phyloP scores from a whole-genome alignment of 1,139 yeast species.

The Groenewaldozyma auringiensis region DNA sequence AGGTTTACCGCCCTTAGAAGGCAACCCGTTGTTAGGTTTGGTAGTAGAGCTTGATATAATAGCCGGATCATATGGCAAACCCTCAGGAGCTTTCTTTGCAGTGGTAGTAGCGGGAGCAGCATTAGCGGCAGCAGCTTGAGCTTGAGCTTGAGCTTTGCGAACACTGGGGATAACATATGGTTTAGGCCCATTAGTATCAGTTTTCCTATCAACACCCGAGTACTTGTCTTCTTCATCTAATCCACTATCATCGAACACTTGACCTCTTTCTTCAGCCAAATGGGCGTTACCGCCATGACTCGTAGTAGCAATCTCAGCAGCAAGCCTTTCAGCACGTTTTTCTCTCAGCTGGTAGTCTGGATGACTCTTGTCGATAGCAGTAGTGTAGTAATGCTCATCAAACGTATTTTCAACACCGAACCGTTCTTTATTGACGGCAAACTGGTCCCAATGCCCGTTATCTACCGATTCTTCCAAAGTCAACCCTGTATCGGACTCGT shows the following conservation, averaged over 20 bases:
- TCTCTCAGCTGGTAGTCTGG: slow-evolving; percentile 65
- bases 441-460: slow-evolving; percentile 73
- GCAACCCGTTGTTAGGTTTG: slow-evolving; percentile 13
- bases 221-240: slow-evolving; percentile 93
- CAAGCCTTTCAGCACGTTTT: slow-evolving; percentile 67
- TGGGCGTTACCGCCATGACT: slow-evolving; percentile 62
- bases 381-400: slow-evolving; percentile 87
- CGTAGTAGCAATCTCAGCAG: slow-evolving; percentile 72
- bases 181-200: slow-evolving; percentile 42
- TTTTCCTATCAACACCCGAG: slow-evolving; percentile 65
- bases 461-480: slow-evolving; percentile 34
- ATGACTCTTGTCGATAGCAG: slow-evolving; percentile 64
- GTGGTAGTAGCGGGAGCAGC: slow-evolving; percentile 14
- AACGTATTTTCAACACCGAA: slow-evolving; percentile 84
- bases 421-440: slow-evolving; percentile 76
- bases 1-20: neutral
- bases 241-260: slow-evolving; percentile 70
- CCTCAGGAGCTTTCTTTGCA: slow-evolving; percentile 10
- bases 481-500: slow-evolving; percentile 33
- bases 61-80: slow-evolving; percentile 54
- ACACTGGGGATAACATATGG: slow-evolving; percentile 6
- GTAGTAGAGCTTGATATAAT: slow-evolving; percentile 43
- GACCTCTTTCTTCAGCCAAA: slow-evolving; percentile 86
- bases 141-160: slow-evolving; percentile 46
- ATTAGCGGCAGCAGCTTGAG: slow-evolving; percentile 23